phyloP scores from a whole-genome alignment of 805 yeast species.

The Kluyveromyces nonfermentans region DNA sequence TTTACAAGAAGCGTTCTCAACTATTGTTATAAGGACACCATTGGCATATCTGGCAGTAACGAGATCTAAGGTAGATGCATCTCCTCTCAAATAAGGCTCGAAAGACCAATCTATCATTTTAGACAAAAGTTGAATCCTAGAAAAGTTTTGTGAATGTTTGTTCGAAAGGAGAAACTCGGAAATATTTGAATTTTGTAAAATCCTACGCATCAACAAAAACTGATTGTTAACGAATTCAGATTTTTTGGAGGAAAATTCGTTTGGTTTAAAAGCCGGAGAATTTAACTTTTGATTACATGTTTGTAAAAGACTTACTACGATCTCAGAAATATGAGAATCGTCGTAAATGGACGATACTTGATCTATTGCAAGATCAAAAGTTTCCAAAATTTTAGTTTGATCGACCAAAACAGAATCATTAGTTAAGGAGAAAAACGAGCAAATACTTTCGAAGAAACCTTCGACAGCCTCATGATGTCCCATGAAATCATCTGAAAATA shows the following conservation, averaged over 20 bases:
- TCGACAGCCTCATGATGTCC: constrained; percentile 24
- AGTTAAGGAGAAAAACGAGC: constrained; percentile 38
- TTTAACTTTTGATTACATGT: constrained; percentile 18
- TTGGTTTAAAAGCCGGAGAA: constrained; percentile 5
- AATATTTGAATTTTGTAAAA: constrained; percentile 33
- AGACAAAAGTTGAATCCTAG: constrained; percentile 31
- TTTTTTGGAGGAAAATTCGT: constrained; percentile 20
- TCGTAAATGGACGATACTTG: constrained; percentile 26
- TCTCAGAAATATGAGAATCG: constrained; percentile 12
- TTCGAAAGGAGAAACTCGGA: constrained; percentile 8
- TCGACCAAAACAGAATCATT: constrained; percentile 44
- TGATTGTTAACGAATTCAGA: constrained; percentile 51
- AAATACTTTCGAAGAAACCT: constrained; percentile 27
- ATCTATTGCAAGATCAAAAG: constrained; percentile 45
- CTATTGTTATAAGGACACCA: constrained; percentile 44
- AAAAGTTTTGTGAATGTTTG: constrained; percentile 17
- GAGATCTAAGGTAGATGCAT: constrained; percentile 43
- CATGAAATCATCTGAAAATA: constrained; percentile 16
- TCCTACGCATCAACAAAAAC: constrained; percentile 49
- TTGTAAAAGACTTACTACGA: constrained; percentile 12
- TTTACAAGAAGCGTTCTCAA: constrained; percentile 33
- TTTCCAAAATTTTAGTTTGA: constrained; percentile 54
- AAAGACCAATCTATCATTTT: constrained; percentile 47
- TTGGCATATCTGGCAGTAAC: constrained; percentile 47
- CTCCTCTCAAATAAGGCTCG: constrained; percentile 43